Percentiles rank a stretch among this genome's conserved stretches.
Evolutionary conservation across 73 alveolate genomes (phyloP).

Genomic region (Breviolum minutum): DNA sequence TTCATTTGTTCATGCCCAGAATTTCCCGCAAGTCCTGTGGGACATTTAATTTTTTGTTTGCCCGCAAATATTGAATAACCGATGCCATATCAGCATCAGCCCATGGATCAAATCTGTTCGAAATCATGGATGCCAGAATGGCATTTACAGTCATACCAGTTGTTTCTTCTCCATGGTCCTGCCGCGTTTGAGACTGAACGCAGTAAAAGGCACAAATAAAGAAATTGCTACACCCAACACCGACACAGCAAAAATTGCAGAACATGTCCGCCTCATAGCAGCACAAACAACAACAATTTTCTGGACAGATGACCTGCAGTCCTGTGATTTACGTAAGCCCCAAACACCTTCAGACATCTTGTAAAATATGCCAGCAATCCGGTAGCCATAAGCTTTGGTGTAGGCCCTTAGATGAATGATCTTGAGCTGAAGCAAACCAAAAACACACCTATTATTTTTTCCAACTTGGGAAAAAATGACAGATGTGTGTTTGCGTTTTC

Average conservation of each 20-base stretch:
- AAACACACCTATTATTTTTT: background rate
- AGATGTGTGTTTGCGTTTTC: too few species aligned
- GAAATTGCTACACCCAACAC: background rate
- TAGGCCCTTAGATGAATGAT: background rate
- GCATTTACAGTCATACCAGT: background rate
- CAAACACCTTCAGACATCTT: background rate
- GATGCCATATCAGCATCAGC: conserved; percentile 11
- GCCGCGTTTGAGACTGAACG: background rate
- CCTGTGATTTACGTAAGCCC: background rate
- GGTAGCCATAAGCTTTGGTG: conserved; percentile 8
- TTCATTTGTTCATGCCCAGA: conserved; percentile 24
- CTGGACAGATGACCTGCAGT: background rate
- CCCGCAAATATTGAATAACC: background rate
- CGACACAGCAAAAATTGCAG: background rate
- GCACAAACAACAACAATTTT: too few species aligned
- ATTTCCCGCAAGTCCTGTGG: background rate
- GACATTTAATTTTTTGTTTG: background rate
- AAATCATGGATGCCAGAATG: background rate
- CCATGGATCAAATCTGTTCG: background rate
- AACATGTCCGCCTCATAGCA: background rate
- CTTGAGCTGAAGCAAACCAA: background rate
- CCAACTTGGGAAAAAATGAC: too few species aligned
- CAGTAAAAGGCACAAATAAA: background rate
- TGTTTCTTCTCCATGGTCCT: background rate
- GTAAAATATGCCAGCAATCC: background rate